Conservation (phyloP, 164 flowering plant species). For the Stephania cephalantha region DNA sequence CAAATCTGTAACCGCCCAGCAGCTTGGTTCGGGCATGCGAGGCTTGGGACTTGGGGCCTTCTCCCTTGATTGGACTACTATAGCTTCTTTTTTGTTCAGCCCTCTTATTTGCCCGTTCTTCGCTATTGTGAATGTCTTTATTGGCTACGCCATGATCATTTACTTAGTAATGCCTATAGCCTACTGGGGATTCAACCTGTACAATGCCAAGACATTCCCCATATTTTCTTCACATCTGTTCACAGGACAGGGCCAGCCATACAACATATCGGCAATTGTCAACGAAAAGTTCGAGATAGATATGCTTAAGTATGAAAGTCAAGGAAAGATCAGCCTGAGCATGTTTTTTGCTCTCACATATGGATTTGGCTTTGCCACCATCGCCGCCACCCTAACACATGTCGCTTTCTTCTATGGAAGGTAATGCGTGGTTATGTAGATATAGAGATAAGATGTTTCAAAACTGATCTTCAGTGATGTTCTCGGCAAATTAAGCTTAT, state of each 20-base stretch:
- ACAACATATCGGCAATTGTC: slow-evolving; percentile 37
- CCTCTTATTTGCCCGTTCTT: slow-evolving; percentile 42
- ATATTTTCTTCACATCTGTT: slow-evolving; percentile 41
- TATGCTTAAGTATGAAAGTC: slow-evolving; percentile 20
- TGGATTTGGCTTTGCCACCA: slow-evolving; percentile 56
- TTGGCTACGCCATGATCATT: slow-evolving; percentile 31
- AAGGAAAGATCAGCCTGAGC: slow-evolving; percentile 41
- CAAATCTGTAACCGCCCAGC: slow-evolving; percentile 44
- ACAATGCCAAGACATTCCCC: slow-evolving; percentile 37
- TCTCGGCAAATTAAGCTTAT: background rate
- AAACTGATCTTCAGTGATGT: background rate
- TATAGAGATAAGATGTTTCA: background rate
- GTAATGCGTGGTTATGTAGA: slow-evolving; percentile 17
- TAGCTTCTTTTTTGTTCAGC: slow-evolving; percentile 36
- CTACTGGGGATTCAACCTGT: slow-evolving; percentile 37
- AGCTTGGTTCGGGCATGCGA: slow-evolving; percentile 41
- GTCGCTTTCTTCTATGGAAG: slow-evolving; percentile 55
- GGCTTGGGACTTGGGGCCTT: slow-evolving; percentile 43
- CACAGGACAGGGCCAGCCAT: slow-evolving; percentile 26
- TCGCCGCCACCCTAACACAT: slow-evolving; percentile 51
- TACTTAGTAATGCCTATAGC: slow-evolving; percentile 30
- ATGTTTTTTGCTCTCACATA: slow-evolving; percentile 46
- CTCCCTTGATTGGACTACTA: slow-evolving; percentile 40
- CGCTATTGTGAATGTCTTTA: slow-evolving; percentile 34
- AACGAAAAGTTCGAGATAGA: slow-evolving; percentile 44